Evolutionary conservation across 2,329 filamentous ascomycete genomes (phyloP).

Genomic region (Xylaria sp.): DNA sequence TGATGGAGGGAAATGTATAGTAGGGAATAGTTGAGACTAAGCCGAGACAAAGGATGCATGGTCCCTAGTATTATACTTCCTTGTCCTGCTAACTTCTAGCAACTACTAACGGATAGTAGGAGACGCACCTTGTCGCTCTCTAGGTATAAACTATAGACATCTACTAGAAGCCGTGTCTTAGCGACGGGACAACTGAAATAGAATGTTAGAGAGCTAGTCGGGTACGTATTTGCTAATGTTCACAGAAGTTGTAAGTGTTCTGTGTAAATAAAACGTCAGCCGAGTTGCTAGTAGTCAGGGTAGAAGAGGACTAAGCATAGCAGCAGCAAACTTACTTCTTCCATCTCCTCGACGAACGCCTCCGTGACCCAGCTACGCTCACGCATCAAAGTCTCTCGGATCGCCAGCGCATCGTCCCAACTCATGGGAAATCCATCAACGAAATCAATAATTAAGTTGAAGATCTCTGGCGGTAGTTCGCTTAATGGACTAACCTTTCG

Average conservation of each 20-base stretch:
- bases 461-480: conserved; percentile 51
- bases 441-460: conserved; percentile 41
- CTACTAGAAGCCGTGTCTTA: background rate
- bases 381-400: conserved; percentile 43
- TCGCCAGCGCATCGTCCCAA: conserved; percentile 42
- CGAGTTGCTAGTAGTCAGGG: background rate
- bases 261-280: background rate
- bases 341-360: conserved; percentile 8
- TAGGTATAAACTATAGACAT: background rate
- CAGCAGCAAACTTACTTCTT: conserved; percentile 18
- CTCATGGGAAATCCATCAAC: conserved; percentile 45
- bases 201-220: too few relatives aligned
- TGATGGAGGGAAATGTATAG: background rate
- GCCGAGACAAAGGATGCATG: background rate
- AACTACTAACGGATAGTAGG: background rate
- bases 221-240: conserved; percentile 8
- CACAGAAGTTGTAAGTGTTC: conserved; percentile 23
- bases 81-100: background rate
- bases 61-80: background rate
- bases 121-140: background rate
- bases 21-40: background rate
- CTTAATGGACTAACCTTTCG: conserved; percentile 44
- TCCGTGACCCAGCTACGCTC: conserved; percentile 34
- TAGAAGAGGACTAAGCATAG: background rate
- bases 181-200: background rate